Conservation (phyloP, 345 rosid species). For the Draba incana region DNA sequence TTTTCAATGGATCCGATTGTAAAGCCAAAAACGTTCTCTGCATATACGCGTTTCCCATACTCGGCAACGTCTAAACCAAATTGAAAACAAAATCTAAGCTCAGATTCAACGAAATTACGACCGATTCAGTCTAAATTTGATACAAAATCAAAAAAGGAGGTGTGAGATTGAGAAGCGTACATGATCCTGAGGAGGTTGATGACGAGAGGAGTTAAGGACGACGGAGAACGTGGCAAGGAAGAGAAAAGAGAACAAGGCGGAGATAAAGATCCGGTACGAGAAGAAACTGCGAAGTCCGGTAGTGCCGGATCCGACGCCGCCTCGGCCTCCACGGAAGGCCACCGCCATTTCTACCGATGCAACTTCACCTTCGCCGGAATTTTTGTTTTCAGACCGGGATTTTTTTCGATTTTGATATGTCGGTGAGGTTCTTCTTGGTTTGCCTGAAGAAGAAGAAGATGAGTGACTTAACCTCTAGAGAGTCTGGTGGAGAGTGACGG, state of each 20-base stretch:
- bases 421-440: conserved; percentile 27
- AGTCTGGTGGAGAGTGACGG: conserved; percentile 39
- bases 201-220: conserved; percentile 62
- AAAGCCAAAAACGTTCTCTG: conserved; percentile 70
- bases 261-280: conserved; percentile 79
- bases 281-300: conserved; percentile 62
- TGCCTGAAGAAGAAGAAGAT: conserved; percentile 3
- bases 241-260: conserved; percentile 80
- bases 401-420: conserved; percentile 6
- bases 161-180: conserved; percentile 45
- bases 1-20: conserved; percentile 81
- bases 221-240: conserved; percentile 80
- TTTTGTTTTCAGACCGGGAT: conserved; percentile 24
- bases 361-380: conserved; percentile 20
- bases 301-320: conserved; percentile 52
- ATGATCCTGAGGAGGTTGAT: conserved; percentile 45
- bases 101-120: neutral
- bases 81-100: conserved; percentile 14
- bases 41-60: conserved; percentile 62
- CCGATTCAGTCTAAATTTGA: conserved; percentile 22
- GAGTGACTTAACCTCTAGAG: conserved; percentile 27
- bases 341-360: conserved; percentile 59
- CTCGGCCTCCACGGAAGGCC: conserved; percentile 73
- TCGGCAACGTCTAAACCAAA: conserved; percentile 54
- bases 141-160: neutral